Conservation (phyloP, 2,329 filamentous ascomycete species). For the Trichoderma harzianum region DNA sequence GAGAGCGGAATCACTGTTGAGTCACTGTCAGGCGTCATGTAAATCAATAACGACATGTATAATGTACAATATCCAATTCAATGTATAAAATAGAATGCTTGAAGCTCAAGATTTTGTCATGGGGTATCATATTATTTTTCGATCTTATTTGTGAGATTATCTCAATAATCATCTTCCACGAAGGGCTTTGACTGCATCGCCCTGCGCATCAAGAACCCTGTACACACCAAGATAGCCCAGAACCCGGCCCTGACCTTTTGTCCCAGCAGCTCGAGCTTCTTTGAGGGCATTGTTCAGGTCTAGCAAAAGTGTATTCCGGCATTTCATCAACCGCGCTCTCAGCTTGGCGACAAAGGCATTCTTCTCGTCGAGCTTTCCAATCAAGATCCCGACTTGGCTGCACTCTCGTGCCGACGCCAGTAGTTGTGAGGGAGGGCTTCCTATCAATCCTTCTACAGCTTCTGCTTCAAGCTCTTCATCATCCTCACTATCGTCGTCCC, state of each 20-base stretch:
- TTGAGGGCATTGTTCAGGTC: slow-evolving; percentile 51
- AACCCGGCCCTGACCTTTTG: slow-evolving; percentile 42
- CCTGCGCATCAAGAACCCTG: slow-evolving; percentile 48
- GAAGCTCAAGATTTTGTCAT: slow-evolving; percentile 15
- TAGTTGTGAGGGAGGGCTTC: slow-evolving; percentile 47
- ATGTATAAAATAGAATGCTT: neutral
- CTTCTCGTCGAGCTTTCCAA: slow-evolving; percentile 44
- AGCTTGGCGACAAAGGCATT: slow-evolving; percentile 49
- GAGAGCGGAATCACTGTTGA: slow-evolving; percentile 54
- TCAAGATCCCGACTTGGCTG: slow-evolving; percentile 40
- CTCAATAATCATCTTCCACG: slow-evolving; percentile 31
- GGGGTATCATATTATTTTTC: slow-evolving; percentile 29
- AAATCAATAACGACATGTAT: slow-evolving; percentile 30
- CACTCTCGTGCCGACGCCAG: slow-evolving; percentile 46
- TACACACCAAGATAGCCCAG: slow-evolving; percentile 54
- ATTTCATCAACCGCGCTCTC: slow-evolving; percentile 50
- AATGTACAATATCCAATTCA: slow-evolving; percentile 39
- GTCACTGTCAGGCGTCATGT: slow-evolving; percentile 54
- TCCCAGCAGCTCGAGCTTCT: slow-evolving; percentile 43
- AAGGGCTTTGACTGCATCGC: slow-evolving; percentile 50
- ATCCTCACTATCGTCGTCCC: slow-evolving; percentile 40
- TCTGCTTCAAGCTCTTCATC: slow-evolving; percentile 37
- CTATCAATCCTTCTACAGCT: slow-evolving; percentile 34
- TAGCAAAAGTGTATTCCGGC: slow-evolving; percentile 54
- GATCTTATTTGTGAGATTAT: neutral